phyloP scores from a whole-genome alignment of 495 filamentous ascomycete species.

The Astrothelium subdiscretum region DNA sequence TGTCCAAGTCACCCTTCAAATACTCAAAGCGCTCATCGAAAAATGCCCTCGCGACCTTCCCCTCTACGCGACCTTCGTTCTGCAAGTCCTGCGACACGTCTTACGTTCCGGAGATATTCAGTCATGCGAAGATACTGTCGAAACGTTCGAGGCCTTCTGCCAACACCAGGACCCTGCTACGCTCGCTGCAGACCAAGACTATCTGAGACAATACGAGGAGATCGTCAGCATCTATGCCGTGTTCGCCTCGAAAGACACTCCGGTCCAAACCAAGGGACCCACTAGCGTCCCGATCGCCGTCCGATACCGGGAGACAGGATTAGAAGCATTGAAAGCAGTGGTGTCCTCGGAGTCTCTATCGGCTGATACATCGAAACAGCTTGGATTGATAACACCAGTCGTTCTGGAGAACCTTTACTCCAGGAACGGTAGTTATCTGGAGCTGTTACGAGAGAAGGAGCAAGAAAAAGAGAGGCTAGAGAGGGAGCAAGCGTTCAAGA shows the following conservation, averaged over 20 bases:
- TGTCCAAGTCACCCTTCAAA: constrained; percentile 85
- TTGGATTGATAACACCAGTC: constrained; percentile 65
- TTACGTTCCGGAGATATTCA: constrained; percentile 71
- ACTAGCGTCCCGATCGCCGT: constrained; percentile 63
- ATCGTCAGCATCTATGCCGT: constrained; percentile 66
- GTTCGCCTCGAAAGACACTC: constrained; percentile 52
- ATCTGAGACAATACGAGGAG: constrained; percentile 67
- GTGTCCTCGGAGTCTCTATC: constrained; percentile 66
- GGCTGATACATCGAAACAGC: constrained; percentile 58
- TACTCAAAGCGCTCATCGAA: constrained; percentile 77
- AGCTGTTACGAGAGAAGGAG: constrained; percentile 47
- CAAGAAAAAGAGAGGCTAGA: constrained; percentile 54
- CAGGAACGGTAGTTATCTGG: constrained; percentile 56
- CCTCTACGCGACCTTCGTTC: constrained; percentile 68
- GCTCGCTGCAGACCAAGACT: constrained; percentile 69
- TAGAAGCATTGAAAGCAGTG: constrained; percentile 67
- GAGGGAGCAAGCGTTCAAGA: constrained; percentile 42
- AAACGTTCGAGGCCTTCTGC: constrained; percentile 76
- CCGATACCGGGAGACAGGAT: constrained; percentile 68
- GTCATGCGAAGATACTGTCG: constrained; percentile 76
- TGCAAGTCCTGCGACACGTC: constrained; percentile 67
- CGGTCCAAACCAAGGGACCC: constrained; percentile 33
- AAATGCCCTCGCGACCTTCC: constrained; percentile 82
- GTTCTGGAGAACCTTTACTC: constrained; percentile 77
- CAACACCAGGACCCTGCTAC: constrained; percentile 65